phyloP scores from a whole-genome alignment of 1,284 basidiomycete genomes.

The Ustilago tritici region DNA sequence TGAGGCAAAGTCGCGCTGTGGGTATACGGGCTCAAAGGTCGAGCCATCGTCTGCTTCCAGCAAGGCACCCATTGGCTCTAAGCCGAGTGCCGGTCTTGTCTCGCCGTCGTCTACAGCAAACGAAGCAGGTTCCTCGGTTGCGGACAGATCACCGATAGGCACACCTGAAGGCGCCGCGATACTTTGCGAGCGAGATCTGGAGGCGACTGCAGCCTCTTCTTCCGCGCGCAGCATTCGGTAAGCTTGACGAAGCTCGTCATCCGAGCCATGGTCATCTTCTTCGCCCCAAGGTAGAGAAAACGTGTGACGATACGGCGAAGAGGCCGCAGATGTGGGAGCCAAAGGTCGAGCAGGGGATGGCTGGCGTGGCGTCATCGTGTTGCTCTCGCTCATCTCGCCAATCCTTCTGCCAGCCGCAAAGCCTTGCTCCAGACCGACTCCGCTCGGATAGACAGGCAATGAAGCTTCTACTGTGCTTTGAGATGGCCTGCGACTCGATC shows the following conservation, averaged over 20 bases:
- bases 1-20: conserved; percentile 11
- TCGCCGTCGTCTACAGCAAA: neutral
- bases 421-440: neutral
- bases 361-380: conserved; percentile 2
- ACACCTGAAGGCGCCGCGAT: conserved; percentile 5
- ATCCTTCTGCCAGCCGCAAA: conserved; percentile 4
- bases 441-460: neutral
- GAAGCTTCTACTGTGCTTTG: conserved; percentile 1
- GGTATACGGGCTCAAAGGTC: conserved; percentile 25
- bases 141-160: neutral
- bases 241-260: conserved; percentile 35
- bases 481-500: conserved; percentile 8
- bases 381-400: conserved; percentile 13
- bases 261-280: conserved; percentile 35
- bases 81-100: neutral
- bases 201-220: conserved; percentile 13
- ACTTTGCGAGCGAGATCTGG: neutral
- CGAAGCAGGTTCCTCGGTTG: neutral
- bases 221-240: conserved; percentile 29
- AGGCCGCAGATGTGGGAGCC: neutral
- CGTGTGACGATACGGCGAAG: conserved; percentile 3
- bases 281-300: conserved; percentile 4
- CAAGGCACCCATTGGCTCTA: conserved; percentile 15
- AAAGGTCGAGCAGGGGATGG: neutral
- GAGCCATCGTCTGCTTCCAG: conserved; percentile 40